A percentile compares a stretch with the other conserved stretches of the same genome.
phyloP scores from a whole-genome alignment of 495 filamentous ascomycete species.

The Halenospora varia region DNA sequence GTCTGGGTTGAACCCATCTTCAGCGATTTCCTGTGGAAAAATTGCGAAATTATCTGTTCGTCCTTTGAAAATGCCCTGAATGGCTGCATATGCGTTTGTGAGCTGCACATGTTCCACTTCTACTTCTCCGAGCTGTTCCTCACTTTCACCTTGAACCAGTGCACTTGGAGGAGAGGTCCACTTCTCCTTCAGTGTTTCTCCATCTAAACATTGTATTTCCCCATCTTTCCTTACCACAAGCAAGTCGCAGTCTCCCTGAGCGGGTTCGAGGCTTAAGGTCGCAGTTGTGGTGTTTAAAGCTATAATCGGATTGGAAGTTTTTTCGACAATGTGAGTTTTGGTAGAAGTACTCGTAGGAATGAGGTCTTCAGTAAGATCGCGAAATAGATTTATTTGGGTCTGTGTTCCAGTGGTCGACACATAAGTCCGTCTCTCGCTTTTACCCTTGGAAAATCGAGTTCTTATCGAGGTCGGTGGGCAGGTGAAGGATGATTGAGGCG shows the following conservation, averaged over 20 bases:
- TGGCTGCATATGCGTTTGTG: slow-evolving; percentile 34
- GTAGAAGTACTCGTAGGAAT: slow-evolving; percentile 1
- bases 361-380: slow-evolving; percentile 37
- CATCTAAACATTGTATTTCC: slow-evolving; percentile 46
- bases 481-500: slow-evolving; percentile 74
- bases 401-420: slow-evolving; percentile 36
- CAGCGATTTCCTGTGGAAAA: slow-evolving; percentile 34
- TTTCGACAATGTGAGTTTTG: slow-evolving; percentile 10
- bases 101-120: slow-evolving; percentile 36
- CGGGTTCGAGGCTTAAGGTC: background rate
- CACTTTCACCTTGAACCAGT: slow-evolving; percentile 5
- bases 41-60: slow-evolving; percentile 35
- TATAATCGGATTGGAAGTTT: slow-evolving; percentile 14
- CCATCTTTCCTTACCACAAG: slow-evolving; percentile 33
- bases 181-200: slow-evolving; percentile 35
- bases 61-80: slow-evolving; percentile 39
- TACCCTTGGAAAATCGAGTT: slow-evolving; percentile 46
- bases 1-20: slow-evolving; percentile 41
- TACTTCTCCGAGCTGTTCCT: slow-evolving; percentile 16
- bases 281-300: slow-evolving; percentile 13
- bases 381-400: slow-evolving; percentile 45
- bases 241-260: slow-evolving; percentile 19
- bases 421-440: slow-evolving; percentile 71
- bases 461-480: slow-evolving; percentile 74
- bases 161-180: slow-evolving; percentile 23